Conservation (phyloP, 2,329 filamentous ascomycete genomes). For the Sphaerulina populicola region DNA sequence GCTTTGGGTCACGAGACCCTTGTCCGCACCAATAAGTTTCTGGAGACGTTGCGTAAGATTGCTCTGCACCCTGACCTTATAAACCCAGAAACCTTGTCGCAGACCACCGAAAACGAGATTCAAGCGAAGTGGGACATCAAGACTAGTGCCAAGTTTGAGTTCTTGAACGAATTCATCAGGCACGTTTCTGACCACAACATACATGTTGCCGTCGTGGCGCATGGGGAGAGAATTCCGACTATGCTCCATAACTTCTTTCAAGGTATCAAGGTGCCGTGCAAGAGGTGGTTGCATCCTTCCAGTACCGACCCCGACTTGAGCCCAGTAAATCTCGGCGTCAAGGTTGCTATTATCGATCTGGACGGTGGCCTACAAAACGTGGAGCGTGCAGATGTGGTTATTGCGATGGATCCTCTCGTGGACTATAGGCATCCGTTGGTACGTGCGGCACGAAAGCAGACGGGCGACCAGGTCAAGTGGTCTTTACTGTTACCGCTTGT, state of each 20-base stretch:
- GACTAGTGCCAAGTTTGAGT: constrained; percentile 34
- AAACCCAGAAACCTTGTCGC: constrained; percentile 28
- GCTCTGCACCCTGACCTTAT: constrained; percentile 32
- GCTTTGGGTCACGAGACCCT: constrained; percentile 15
- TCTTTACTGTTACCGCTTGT: constrained; percentile 34
- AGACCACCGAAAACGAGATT: constrained; percentile 21
- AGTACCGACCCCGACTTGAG: constrained; percentile 4
- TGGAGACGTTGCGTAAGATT: constrained; percentile 25
- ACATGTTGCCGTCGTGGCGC: constrained; percentile 28
- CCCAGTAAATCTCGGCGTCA: constrained; percentile 12
- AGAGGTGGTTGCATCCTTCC: constrained; percentile 19
- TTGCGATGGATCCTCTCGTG: constrained; percentile 35
- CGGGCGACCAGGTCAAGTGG: constrained; percentile 9
- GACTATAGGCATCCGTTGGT: constrained; percentile 13
- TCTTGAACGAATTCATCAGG: constrained; percentile 30
- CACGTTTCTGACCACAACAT: constrained; percentile 21
- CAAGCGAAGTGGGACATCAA: constrained; percentile 32
- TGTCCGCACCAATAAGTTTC: constrained; percentile 21
- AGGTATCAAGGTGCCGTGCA: constrained; percentile 17
- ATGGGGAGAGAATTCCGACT: constrained; percentile 25
- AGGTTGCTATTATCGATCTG: constrained; percentile 33
- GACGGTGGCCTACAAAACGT: constrained; percentile 21
- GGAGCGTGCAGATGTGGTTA: constrained; percentile 33
- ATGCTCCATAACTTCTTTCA: constrained; percentile 30
- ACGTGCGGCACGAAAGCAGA: constrained; percentile 10